Percentiles rank a stretch among this genome's conserved stretches.
Conservation (phyloP, 257 asterid species). For the Mentha longifolia region DNA sequence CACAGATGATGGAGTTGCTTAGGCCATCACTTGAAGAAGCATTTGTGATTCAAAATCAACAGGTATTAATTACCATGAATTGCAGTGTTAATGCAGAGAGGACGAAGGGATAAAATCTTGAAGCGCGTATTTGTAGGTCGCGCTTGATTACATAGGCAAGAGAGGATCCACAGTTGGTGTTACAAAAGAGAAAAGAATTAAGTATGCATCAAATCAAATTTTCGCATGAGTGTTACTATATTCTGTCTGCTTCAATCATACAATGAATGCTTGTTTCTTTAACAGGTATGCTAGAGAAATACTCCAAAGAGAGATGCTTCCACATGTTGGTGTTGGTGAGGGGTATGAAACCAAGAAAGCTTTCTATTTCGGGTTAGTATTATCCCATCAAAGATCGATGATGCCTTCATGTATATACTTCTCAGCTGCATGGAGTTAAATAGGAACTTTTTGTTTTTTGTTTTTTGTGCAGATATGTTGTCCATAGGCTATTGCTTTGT, state of each 20-base stretch:
- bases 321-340: constrained; percentile 84
- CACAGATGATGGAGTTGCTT: constrained; percentile 87
- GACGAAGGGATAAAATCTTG: no score
- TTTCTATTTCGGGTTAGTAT: constrained; percentile 73
- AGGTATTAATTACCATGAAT: no score
- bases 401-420: neutral
- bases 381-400: neutral
- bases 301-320: constrained; percentile 92
- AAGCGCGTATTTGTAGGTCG: constrained; percentile 54
- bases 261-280: neutral
- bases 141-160: constrained; percentile 84
- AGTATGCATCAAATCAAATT: constrained; percentile 44
- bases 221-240: neutral
- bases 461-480: constrained; percentile 58
- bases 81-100: no score
- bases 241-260: neutral
- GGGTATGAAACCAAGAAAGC: constrained; percentile 80
- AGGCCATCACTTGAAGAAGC: constrained; percentile 93
- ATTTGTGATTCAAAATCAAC: constrained; percentile 80
- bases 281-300: constrained; percentile 80
- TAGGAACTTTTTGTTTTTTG: no score
- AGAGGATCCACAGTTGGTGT: constrained; percentile 93
- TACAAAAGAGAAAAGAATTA: constrained; percentile 80
- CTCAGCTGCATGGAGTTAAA: neutral
- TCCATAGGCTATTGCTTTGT: constrained; percentile 72